These are phyloP conservation scores for Wallacemonas sp. DNA, from an alignment of 208 protist genomes.

Conservation along the genomic window DNA sequence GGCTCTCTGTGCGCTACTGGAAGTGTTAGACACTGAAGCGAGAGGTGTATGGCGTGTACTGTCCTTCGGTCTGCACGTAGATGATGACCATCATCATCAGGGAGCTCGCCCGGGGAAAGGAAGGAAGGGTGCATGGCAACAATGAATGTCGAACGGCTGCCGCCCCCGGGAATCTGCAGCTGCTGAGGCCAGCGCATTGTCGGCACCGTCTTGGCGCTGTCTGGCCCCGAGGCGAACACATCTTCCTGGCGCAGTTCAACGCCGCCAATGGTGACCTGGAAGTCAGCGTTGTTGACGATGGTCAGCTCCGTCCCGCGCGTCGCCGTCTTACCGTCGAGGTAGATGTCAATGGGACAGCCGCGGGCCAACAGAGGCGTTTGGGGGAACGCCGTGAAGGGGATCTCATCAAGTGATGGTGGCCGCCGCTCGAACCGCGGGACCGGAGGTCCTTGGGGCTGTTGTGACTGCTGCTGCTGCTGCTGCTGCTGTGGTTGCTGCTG, in stretches of 20 bases:
- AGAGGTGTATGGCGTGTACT: conserved; percentile 59
- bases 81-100: conserved; percentile 75
- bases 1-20: not conserved
- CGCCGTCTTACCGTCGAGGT: conserved; percentile 77
- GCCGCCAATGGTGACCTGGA: conserved; percentile 69
- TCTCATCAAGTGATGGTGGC: conserved; percentile 62
- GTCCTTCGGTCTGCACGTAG: conserved; percentile 62
- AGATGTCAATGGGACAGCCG: conserved; percentile 84
- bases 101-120: conserved; percentile 61
- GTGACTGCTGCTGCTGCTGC: conserved; percentile 29
- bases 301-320: conserved; percentile 84
- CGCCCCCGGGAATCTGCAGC: conserved; percentile 53
- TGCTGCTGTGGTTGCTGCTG: conserved; percentile 27
- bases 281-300: conserved; percentile 77
- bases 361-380: conserved; percentile 59
- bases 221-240: conserved; percentile 64
- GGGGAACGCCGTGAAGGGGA: conserved; percentile 67
- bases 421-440: conserved; percentile 71
- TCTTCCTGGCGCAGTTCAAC: conserved; percentile 87
- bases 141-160: conserved; percentile 44
- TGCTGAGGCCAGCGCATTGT: conserved; percentile 86
- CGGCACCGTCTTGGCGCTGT: conserved; percentile 69
- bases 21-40: conserved; percentile 57
- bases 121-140: conserved; percentile 86
- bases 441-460: conserved; percentile 28